Conservation (phyloP, 2,329 filamentous ascomycete species). For the Cladobotryum protrusum region DNA sequence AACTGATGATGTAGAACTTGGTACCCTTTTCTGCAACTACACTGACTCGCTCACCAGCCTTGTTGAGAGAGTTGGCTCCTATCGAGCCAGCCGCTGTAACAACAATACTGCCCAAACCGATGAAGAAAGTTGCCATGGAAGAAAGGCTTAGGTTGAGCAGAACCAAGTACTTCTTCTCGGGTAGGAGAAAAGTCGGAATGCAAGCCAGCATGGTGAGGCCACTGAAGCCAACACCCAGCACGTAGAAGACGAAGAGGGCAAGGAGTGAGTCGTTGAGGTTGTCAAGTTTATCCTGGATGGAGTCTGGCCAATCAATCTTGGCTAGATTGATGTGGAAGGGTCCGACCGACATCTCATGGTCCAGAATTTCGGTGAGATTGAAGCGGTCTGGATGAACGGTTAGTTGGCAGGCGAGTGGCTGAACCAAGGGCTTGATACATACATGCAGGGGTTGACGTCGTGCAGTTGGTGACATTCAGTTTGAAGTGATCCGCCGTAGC, state of each 20-base stretch:
- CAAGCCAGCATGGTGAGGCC: constrained; percentile 38
- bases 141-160: constrained; percentile 34
- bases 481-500: constrained; percentile 30
- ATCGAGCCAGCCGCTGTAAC: constrained; percentile 36
- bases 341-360: constrained; percentile 40
- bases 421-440: constrained; percentile 16
- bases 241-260: constrained; percentile 44
- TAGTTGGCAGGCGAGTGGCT: not conserved
- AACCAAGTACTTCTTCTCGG: constrained; percentile 19
- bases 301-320: constrained; percentile 39
- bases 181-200: constrained; percentile 30
- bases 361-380: constrained; percentile 43
- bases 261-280: constrained; percentile 43
- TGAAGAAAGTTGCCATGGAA: constrained; percentile 28
- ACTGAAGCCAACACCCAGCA: constrained; percentile 36
- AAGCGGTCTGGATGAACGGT: constrained; percentile 26
- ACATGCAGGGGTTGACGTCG: constrained; percentile 33
- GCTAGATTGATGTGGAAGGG: constrained; percentile 38
- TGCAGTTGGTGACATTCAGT: constrained; percentile 42
- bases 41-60: constrained; percentile 37
- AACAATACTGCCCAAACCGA: constrained; percentile 38
- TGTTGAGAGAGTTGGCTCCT: constrained; percentile 37
- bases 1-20: constrained; percentile 41
- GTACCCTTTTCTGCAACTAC: constrained; percentile 36
- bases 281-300: constrained; percentile 42